Evolutionary conservation across 768 basidiomycete species (phyloP).

Genomic region (Xerocomellus intermedius): DNA sequence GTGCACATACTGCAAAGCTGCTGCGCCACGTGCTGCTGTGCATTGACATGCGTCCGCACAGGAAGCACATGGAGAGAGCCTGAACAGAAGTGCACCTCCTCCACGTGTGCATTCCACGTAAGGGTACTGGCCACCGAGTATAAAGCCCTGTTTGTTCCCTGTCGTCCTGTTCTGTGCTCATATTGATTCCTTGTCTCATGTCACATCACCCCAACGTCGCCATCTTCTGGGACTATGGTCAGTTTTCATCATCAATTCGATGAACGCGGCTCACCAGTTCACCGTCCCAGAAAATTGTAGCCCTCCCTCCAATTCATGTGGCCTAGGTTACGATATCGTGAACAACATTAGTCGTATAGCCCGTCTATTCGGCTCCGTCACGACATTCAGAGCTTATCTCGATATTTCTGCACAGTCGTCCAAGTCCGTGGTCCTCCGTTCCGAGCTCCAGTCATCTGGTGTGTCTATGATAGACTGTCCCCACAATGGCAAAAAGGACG

Average conservation of each 20-base stretch:
- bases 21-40: too few species aligned
- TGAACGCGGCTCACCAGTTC: background rate
- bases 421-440: conserved; percentile 36
- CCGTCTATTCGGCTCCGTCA: conserved; percentile 45
- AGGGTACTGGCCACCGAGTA: conserved; percentile 15
- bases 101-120: conserved; percentile 15
- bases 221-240: conserved; percentile 42
- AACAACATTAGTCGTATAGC: conserved; percentile 46
- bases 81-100: background rate
- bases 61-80: conserved; percentile 1
- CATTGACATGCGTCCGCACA: conserved; percentile 7
- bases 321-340: conserved; percentile 42
- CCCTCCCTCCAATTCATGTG: conserved; percentile 29
- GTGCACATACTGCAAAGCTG: background rate
- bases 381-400: conserved; percentile 53
- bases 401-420: conserved; percentile 41
- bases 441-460: conserved; percentile 45
- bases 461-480: conserved; percentile 40
- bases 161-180: conserved; percentile 4
- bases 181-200: conserved; percentile 29
- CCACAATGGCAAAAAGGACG: conserved; percentile 34
- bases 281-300: conserved; percentile 30
- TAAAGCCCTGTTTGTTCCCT: conserved; percentile 14
- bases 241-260: conserved; percentile 4
- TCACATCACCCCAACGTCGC: conserved; percentile 38